Conservation (phyloP, 139 green algal genomes). For the Chlorella sp. region DNA sequence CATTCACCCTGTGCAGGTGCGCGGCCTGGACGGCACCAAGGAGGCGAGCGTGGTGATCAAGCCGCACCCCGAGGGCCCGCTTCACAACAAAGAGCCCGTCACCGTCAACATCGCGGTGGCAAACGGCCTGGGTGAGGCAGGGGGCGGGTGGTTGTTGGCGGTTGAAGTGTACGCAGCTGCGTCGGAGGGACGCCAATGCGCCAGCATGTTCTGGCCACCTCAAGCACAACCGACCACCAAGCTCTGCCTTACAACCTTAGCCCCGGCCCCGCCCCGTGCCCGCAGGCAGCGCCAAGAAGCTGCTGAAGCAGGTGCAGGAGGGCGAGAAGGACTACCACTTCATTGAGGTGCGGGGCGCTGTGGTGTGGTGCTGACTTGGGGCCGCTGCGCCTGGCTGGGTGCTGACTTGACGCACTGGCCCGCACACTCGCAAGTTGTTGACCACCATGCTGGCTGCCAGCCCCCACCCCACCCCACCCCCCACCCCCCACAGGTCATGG, state of each 20-base stretch:
- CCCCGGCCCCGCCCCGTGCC: no score
- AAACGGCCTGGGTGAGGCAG: constrained; percentile 61
- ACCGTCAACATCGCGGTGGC: constrained; percentile 64
- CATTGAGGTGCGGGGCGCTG: constrained; percentile 53
- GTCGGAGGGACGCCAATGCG: no score
- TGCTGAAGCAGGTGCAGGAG: constrained; percentile 55
- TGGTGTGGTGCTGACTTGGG: neutral
- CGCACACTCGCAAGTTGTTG: neutral
- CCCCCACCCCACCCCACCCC: neutral
- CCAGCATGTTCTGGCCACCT: no score
- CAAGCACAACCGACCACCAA: neutral
- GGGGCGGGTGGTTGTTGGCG: neutral
- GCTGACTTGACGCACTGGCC: neutral
- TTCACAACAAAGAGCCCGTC: constrained; percentile 44
- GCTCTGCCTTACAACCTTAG: no score
- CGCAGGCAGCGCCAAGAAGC: constrained; percentile 73
- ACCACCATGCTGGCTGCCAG: neutral
- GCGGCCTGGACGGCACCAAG: constrained; percentile 72
- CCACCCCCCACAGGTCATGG: constrained; percentile 36
- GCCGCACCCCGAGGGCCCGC: constrained; percentile 37
- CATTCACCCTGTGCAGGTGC: neutral
- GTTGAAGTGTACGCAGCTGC: neutral
- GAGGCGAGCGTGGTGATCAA: constrained; percentile 57
- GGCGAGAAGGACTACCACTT: constrained; percentile 57
- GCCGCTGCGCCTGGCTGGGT: neutral